These are phyloP conservation scores for Naganishia sp. DNA, from an alignment of 1,284 basidiomycete genomes.

Conservation along the genomic window DNA sequence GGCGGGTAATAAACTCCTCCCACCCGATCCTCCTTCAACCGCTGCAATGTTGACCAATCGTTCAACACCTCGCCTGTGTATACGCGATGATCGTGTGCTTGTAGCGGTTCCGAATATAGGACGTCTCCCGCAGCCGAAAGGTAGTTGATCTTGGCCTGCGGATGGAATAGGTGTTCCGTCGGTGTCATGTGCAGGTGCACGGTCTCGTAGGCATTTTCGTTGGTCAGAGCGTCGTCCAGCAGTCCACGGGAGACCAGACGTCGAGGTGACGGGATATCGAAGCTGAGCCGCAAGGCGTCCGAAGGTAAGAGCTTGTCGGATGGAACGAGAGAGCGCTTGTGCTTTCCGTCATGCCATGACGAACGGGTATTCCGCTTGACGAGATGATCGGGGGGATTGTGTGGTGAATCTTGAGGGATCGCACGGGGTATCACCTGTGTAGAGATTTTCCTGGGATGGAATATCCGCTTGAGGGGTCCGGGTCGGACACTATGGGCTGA, in stretches of 20 bases:
- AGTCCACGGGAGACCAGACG: background rate
- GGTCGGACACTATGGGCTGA: conserved; percentile 41
- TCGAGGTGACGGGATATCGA: conserved; percentile 12
- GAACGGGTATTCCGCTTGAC: conserved; percentile 7
- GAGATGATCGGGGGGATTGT: conserved; percentile 6
- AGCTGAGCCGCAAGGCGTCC: conserved; percentile 29
- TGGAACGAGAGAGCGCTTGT: conserved; percentile 26
- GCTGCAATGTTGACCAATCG: conserved; percentile 57
- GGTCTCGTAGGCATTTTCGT: conserved; percentile 17
- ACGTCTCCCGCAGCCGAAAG: conserved; percentile 54
- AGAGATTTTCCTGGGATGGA: conserved; percentile 62
- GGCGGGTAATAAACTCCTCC: conserved; percentile 56
- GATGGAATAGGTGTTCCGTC: conserved; percentile 73
- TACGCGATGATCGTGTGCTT: conserved; percentile 51
- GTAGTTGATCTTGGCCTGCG: conserved; percentile 69
- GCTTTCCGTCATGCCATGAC: conserved; percentile 24
- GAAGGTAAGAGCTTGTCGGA: conserved; percentile 18
- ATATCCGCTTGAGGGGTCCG: conserved; percentile 62
- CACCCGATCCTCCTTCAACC: conserved; percentile 62
- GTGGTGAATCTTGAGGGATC: conserved; percentile 24
- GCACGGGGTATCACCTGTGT: conserved; percentile 54
- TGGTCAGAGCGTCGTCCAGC: background rate
- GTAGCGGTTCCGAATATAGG: conserved; percentile 38
- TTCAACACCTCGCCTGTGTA: conserved; percentile 71
- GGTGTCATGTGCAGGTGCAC: conserved; percentile 63